Evolutionary conservation across 495 filamentous ascomycete species (phyloP), one percentile per base, ranked within the genome.

Genomic region (Aspergillus leporis): DNA sequence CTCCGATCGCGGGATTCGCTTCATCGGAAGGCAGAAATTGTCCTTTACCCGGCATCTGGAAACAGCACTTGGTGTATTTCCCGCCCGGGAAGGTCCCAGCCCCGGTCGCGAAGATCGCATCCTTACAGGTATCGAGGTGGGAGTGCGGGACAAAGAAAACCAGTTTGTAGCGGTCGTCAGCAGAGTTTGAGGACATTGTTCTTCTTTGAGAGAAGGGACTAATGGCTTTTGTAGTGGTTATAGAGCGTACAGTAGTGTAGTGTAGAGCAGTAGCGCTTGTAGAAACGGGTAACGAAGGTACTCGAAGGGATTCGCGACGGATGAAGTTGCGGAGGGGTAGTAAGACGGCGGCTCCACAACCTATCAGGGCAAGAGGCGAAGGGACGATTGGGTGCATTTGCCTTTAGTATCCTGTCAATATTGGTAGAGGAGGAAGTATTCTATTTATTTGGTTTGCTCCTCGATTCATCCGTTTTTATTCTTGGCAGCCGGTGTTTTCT

Each of bases 101-200:
- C 22, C 78, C 76, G 38, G 64, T 70, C 2, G 71, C 66, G 63
- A 81, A 81, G 53, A 81, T 61, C 45, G 78, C 78, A 45, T 78
- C 72, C 60, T 80, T 81, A 61, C 75, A 79, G 13, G 60, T 32
- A 36, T 80, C 74, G 19, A 72, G 60, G 57, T 76, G 65, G 22
- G 68, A 56, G 40, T 70, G 63, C 0, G 78, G 78, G 16, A 79
- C 78, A 56, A 70, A 78, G 70, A 80, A 81, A 59, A 80, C 57
- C 25, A 81, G 78, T 41, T 80, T 81, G 70, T 78, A 81, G 59
- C 78, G 78, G 55, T 70, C 68, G 4, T 13, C 0, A 0, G 36
- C 22, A 2, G 61, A 51, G 6, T n/a, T n/a, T 23, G 43, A 22
- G 43, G 56, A 55, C 61, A 63, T 63, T 8, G 45, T 32, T 52